Percentiles rank a stretch among this genome's conserved stretches.
These are phyloP conservation scores for Microdochium paspali DNA, from an alignment of 2,329 filamentous ascomycete species.

Conservation along the genomic window DNA sequence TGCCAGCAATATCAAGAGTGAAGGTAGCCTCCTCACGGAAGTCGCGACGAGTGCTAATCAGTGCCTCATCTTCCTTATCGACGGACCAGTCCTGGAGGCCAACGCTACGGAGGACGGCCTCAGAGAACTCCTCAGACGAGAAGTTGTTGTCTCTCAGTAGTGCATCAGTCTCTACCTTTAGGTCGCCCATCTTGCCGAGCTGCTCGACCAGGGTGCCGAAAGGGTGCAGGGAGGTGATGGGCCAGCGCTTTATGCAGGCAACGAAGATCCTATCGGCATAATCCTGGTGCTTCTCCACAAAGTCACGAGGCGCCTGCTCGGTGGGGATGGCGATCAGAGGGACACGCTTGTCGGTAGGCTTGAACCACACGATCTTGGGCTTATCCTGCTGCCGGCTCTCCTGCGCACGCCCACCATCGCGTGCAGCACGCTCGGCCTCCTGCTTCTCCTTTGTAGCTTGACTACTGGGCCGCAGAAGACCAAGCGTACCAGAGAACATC, in stretches of 20 bases:
- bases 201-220: slow-evolving; percentile 97
- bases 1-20: slow-evolving; percentile 84
- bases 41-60: slow-evolving; percentile 69
- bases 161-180: slow-evolving; percentile 96
- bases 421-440: slow-evolving; percentile 86
- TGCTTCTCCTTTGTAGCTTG: slow-evolving; percentile 99
- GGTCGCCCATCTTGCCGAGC: slow-evolving; percentile 91
- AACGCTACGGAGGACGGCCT: slow-evolving; percentile 88
- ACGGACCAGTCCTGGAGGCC: slow-evolving; percentile 88
- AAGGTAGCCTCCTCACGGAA: slow-evolving; percentile 84
- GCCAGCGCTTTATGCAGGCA: slow-evolving; percentile 98
- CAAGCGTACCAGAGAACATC: slow-evolving; percentile 97
- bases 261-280: slow-evolving; percentile 98
- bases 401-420: slow-evolving; percentile 71
- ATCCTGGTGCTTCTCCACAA: slow-evolving; percentile 96
- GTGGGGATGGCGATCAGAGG: slow-evolving; percentile 97
- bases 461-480: slow-evolving; percentile 88
- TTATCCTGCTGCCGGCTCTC: slow-evolving; percentile 86
- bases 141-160: slow-evolving; percentile 98
- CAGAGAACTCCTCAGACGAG: slow-evolving; percentile 91
- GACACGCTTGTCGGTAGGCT: slow-evolving; percentile 97
- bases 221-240: slow-evolving; percentile 97
- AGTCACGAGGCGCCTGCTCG: slow-evolving; percentile 93
- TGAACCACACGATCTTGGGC: slow-evolving; percentile 99
- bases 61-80: slow-evolving; percentile 69